phyloP scores from a whole-genome alignment of 257 asterid species.

The Vinca minor region DNA sequence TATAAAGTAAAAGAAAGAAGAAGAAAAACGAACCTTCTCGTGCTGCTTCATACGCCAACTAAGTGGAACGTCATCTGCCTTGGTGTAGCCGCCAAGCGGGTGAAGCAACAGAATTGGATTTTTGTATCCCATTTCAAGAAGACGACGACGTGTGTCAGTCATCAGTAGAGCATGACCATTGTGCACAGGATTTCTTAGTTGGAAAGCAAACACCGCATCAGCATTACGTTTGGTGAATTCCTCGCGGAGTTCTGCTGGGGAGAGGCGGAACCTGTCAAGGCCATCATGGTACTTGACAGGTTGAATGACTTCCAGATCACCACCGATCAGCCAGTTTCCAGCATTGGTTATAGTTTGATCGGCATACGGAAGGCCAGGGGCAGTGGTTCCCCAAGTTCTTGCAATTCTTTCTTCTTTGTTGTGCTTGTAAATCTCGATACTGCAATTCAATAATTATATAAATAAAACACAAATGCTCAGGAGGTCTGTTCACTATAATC shows the following conservation, averaged over 20 bases:
- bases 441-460: slow-evolving; percentile 23
- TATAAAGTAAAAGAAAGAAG: too few species aligned
- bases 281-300: slow-evolving; percentile 66
- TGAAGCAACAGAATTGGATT: slow-evolving; percentile 80
- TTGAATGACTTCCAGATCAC: slow-evolving; percentile 72
- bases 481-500: neutral
- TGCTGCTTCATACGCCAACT: slow-evolving; percentile 93
- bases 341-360: slow-evolving; percentile 55
- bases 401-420: slow-evolving; percentile 89
- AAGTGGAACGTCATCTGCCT: slow-evolving; percentile 91
- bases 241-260: slow-evolving; percentile 69
- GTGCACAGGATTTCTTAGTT: slow-evolving; percentile 91
- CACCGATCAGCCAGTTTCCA: slow-evolving; percentile 92
- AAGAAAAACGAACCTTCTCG: slow-evolving; percentile 52
- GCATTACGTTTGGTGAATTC: slow-evolving; percentile 71
- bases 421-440: slow-evolving; percentile 86
- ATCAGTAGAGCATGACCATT: slow-evolving; percentile 84
- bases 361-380: slow-evolving; percentile 77
- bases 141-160: slow-evolving; percentile 88
- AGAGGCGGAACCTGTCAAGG: slow-evolving; percentile 71
- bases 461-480: neutral
- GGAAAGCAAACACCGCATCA: slow-evolving; percentile 93
- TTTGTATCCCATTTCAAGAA: slow-evolving; percentile 83
- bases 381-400: slow-evolving; percentile 93
- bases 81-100: slow-evolving; percentile 90